Conservation (phyloP, 1,284 basidiomycete genomes). For the Pseudozyma tsukubaensis region DNA sequence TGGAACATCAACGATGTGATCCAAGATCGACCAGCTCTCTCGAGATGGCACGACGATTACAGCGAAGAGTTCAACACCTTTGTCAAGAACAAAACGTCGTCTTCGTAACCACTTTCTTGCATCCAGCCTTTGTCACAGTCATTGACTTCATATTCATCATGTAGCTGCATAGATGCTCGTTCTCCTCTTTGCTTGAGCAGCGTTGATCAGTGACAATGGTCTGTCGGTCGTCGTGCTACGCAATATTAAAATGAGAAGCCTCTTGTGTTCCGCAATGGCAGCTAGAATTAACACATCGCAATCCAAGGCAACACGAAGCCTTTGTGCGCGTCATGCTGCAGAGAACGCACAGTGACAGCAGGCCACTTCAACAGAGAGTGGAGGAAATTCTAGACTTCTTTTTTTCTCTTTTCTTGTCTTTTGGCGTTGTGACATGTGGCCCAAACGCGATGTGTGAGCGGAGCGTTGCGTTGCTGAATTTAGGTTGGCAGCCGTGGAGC, state of each 20-base stretch:
- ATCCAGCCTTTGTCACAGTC: not conserved
- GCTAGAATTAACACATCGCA: not conserved
- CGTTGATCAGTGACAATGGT: too few species aligned
- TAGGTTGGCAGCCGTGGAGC: not conserved
- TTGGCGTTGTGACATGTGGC: not conserved
- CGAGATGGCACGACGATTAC: slow-evolving; percentile 54
- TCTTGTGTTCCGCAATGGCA: not conserved
- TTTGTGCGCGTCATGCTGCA: slow-evolving; percentile 10
- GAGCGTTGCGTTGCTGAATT: slow-evolving; percentile 13
- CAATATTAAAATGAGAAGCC: too few species aligned
- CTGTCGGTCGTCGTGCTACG: too few species aligned
- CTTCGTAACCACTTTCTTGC: slow-evolving; percentile 8
- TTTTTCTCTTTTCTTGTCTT: too few species aligned
- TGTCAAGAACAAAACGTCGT: slow-evolving; percentile 41
- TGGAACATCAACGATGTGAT: slow-evolving; percentile 60
- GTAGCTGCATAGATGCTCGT: too few species aligned
- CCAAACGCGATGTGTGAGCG: slow-evolving; percentile 2
- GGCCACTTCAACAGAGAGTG: not conserved
- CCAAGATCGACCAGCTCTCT: slow-evolving; percentile 54
- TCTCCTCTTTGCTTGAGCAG: too few species aligned
- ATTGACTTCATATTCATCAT: too few species aligned
- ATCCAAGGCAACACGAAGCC: too few species aligned
- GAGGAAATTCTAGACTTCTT: slow-evolving; percentile 5
- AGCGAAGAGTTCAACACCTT: slow-evolving; percentile 42
- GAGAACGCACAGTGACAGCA: not conserved